phyloP scores from a whole-genome alignment of 2,329 filamentous ascomycete species.

The Monosporascus ibericus region DNA sequence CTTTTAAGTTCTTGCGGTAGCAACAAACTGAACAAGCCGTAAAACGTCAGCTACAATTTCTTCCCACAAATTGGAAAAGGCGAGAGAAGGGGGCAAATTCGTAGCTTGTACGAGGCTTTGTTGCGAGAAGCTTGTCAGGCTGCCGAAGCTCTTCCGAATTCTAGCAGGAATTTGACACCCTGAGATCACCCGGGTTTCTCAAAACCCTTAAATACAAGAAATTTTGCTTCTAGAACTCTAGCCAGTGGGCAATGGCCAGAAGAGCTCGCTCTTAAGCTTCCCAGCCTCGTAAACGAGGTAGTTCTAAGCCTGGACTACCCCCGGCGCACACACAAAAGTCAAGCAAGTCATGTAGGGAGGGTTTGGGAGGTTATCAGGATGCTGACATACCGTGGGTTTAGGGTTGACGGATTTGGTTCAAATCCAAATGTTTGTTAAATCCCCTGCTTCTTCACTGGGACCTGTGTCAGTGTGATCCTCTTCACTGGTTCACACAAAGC shows the following conservation, averaged over 20 bases:
- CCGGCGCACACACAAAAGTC: not conserved
- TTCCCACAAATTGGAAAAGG: not conserved
- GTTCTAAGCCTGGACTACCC: not conserved
- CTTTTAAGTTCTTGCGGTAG: conserved; percentile 5
- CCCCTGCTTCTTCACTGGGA: not conserved
- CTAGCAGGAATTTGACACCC: too few relatives aligned
- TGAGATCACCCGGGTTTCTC: too few relatives aligned
- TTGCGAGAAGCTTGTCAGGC: too few relatives aligned
- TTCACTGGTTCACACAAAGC: conserved; percentile 2
- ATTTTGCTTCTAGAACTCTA: too few relatives aligned
- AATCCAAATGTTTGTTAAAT: not conserved
- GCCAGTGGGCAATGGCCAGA: too few relatives aligned
- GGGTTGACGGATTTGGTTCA: not conserved
- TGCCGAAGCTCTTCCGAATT: too few relatives aligned
- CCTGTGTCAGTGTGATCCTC: conserved; percentile 1
- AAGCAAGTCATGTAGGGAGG: not conserved
- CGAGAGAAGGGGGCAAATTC: too few relatives aligned
- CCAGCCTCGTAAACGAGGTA: not conserved
- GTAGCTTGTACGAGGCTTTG: not conserved
- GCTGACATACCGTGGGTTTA: not conserved
- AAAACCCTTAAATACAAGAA: too few relatives aligned
- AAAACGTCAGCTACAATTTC: not conserved
- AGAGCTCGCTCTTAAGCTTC: not conserved
- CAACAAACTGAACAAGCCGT: not conserved
- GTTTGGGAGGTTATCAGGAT: not conserved